Percentiles rank a stretch among this genome's conserved stretches.
These are phyloP conservation scores for Coffea humblotiana DNA, from an alignment of 305 asterid genomes.

Conservation along the genomic window DNA sequence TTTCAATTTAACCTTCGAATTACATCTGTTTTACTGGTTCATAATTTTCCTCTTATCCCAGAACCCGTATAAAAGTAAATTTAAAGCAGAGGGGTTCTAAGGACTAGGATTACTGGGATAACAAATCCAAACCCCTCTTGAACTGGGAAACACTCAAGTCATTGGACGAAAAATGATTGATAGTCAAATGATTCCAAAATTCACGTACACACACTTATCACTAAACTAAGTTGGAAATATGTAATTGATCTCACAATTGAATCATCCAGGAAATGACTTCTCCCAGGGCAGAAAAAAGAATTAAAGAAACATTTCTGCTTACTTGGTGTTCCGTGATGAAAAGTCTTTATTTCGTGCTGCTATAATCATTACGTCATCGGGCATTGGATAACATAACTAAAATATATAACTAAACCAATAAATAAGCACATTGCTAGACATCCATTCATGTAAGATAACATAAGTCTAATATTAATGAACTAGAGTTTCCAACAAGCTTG, in stretches of 20 bases:
- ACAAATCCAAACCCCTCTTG: no score
- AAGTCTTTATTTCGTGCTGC: background rate
- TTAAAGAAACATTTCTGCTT: background rate
- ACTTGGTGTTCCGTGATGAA: background rate
- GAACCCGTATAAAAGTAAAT: background rate
- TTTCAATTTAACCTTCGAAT: background rate
- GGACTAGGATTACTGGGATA: no score
- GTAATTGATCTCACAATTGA: background rate
- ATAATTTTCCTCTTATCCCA: background rate
- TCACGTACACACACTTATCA: background rate
- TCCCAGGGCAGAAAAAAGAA: background rate
- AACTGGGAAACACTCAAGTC: no score
- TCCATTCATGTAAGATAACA: background rate
- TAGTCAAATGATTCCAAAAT: background rate
- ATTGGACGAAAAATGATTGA: no score
- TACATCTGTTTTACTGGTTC: background rate
- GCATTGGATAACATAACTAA: background rate
- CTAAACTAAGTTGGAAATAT: background rate
- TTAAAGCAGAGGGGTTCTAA: background rate
- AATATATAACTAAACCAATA: background rate
- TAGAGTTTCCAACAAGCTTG: background rate
- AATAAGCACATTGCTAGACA: background rate
- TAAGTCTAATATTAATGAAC: background rate
- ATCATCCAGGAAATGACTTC: background rate
- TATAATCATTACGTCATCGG: background rate